Evolutionary conservation across 805 yeast species (phyloP), one percentile per base, ranked within the genome.

Genomic region (Ogataea trehalophila): DNA sequence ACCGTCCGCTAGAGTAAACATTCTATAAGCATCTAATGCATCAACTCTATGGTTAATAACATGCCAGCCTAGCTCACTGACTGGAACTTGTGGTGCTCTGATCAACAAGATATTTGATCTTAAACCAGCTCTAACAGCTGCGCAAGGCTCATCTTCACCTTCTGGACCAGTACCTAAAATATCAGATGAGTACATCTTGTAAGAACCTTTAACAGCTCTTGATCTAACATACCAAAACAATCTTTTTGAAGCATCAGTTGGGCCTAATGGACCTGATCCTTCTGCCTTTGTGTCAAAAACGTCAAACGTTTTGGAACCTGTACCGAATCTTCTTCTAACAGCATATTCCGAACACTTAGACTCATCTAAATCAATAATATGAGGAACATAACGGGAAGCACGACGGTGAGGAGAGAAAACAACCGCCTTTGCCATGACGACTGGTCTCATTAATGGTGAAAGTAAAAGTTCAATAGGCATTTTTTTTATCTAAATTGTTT

Each of bases 121-220:
- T 43, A 79, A 67, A 6, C 85, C 85, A 3, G 85, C 85, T 50
- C 85, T 68, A 17, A 80, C 54, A 11, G 79, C 72, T 5, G 83
- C 85, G 41, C 78, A 75, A 2, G 84, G 84, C 53, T 75, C 77
- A 51, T 78, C 81, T 52, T 71, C 74, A 18, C 76, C 79, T 11
- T 73, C 63, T 33, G 66, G 66, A 3, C 79, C 79, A 1, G 79
- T 74, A 4, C 65, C 69, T 35, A 59, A 53, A 38, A 74, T 65
- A 16, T 59, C 68, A 11, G 68, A 55, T 9, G 76, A 71, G 54
- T 69, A 80, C 79, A 80, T 74, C 59, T 74, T 78, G 66, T 79
- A 81, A 2, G 83, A 81, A 43, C 86, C 85, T 62, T 80, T 80
- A 43, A 80, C 85, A 4, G 85, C 83, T 51, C 85, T 70, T n/a